phyloP scores from a whole-genome alignment of 805 yeast genomes.

The Nakazawaea laoshanensis region DNA sequence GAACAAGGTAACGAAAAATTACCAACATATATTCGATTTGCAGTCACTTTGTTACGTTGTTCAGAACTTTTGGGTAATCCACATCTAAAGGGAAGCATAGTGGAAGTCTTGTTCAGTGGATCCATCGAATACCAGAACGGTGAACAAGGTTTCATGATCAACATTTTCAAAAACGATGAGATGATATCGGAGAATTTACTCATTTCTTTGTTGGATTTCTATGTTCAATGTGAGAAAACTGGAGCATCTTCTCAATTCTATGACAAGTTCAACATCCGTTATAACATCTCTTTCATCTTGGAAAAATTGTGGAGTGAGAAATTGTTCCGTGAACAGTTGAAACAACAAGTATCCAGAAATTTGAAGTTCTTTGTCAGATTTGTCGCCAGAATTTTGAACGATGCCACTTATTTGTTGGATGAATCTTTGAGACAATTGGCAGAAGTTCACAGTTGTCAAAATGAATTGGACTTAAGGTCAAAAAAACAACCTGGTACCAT shows the following conservation, averaged over 20 bases:
- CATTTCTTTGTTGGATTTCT: slow-evolving; percentile 80
- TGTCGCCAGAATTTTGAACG: slow-evolving; percentile 91
- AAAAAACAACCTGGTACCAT: slow-evolving; percentile 19
- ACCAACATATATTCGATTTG: slow-evolving; percentile 56
- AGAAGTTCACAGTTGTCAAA: slow-evolving; percentile 69
- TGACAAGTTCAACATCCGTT: slow-evolving; percentile 90
- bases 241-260: slow-evolving; percentile 94
- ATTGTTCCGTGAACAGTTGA: slow-evolving; percentile 59
- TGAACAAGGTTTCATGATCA: slow-evolving; percentile 67
- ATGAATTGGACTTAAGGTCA: slow-evolving; percentile 48
- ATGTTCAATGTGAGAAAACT: slow-evolving; percentile 92
- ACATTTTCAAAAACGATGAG: slow-evolving; percentile 54
- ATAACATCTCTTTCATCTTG: slow-evolving; percentile 73
- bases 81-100: slow-evolving; percentile 78
- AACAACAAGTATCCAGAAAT: slow-evolving; percentile 54
- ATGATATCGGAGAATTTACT: slow-evolving; percentile 58
- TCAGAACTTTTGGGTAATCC: slow-evolving; percentile 87
- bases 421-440: slow-evolving; percentile 78
- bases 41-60: slow-evolving; percentile 69
- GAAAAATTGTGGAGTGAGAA: slow-evolving; percentile 78
- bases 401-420: slow-evolving; percentile 84
- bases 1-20: slow-evolving; percentile 39
- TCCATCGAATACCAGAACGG: slow-evolving; percentile 47
- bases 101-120: slow-evolving; percentile 76
- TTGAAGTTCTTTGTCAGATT: slow-evolving; percentile 85